Evolutionary conservation across 441 rosid species (phyloP).

Genomic region (Syzygium malaccense): DNA sequence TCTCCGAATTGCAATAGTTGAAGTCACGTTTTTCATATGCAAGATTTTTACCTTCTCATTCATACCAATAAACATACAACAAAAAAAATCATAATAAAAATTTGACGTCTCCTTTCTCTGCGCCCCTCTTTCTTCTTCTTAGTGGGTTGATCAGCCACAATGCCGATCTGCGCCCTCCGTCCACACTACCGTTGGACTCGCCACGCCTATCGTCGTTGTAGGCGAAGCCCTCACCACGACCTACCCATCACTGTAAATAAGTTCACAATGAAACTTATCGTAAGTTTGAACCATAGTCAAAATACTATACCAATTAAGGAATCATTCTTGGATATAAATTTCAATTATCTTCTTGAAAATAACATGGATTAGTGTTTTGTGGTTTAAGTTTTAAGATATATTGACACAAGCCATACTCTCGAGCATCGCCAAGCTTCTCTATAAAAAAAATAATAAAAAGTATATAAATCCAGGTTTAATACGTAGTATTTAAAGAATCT

Average conservation of each 20-base stretch:
- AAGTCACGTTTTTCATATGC: not conserved
- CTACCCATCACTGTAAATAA: not conserved
- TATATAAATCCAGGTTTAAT: not conserved
- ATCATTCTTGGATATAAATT: not conserved
- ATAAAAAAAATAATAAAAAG: not conserved
- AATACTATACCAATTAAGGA: not conserved
- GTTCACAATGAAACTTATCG: not conserved
- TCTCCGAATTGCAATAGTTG: not conserved
- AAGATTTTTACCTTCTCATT: not conserved
- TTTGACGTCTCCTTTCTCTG: not conserved
- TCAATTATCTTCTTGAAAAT: not conserved
- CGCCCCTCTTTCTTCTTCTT: not conserved
- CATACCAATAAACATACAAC: not conserved
- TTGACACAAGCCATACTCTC: not conserved
- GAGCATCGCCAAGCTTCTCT: not conserved
- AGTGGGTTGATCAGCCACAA: not conserved
- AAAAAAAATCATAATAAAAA: not conserved
- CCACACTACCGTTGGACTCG: not conserved
- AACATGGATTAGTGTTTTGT: not conserved
- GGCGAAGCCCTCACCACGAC: not conserved
- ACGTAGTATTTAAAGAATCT: not conserved
- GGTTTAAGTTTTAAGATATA: not conserved
- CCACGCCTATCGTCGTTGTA: not conserved
- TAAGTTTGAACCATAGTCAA: not conserved
- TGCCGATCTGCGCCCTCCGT: not conserved